Evolutionary conservation across 75 land plant genomes (phyloP), one percentile per base, ranked within the genome.

Genomic region (Adiantum capillusveneris): DNA sequence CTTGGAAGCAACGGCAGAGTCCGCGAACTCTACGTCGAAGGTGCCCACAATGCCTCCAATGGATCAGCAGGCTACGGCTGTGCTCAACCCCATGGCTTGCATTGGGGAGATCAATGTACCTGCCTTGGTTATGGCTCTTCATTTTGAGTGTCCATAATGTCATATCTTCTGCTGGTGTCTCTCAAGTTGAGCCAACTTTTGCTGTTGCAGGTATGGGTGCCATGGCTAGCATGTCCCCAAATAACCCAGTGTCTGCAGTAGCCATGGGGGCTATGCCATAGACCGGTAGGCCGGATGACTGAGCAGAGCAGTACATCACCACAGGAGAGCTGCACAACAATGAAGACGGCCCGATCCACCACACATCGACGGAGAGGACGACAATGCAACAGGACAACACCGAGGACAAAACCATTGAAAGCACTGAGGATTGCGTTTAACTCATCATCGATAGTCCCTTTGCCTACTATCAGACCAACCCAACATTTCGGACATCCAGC

Each of bases 161-260:
- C 14, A 3, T 17, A 2, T 6, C 14, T 46, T 5, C 50, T 46
- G 50, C 50, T 18, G 50, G 6, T n/a, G 22, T 46, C 13, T 14
- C 50, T 46, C 18, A 21, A 21, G 22, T 46, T 14, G 50, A 46
- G 5, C 50, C 50, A 46, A 3, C 50, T 17, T 46, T 46, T 46
- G 50, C 50, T 18, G 50, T 14, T 2, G 37, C 9, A 34, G 50
- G 12, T 17, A 21, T 46, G 18, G 5, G 17, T 46, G 50, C 50
- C 2, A 46, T 46, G 50, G 50, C 50, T 46, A n/a, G 50, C 50
- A 46, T 46, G 22, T 5, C 50, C 5, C 22, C 50, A 3, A 46
- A 6, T 21, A 2, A 46, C 22, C 50, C 50, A 18, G 18, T 14
- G 17, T 14, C 14, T 46, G 22, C 50, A 6, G 50, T 14, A 6